Conservation (phyloP, 768 basidiomycete species). For the Panaeolus cyanescens region DNA sequence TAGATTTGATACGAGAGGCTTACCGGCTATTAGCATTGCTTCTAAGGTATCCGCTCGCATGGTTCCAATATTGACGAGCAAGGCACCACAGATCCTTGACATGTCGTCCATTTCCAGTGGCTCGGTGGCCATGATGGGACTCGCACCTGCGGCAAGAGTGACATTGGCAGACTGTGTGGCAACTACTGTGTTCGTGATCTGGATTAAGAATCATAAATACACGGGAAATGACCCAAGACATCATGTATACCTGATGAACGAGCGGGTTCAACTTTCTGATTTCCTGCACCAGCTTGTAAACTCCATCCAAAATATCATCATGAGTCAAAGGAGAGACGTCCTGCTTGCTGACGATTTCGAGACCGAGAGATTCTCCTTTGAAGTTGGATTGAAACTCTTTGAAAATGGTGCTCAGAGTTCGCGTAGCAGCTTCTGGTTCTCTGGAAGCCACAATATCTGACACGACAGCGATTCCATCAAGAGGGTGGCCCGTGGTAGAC, state of each 20-base stretch:
- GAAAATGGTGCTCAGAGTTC: slow-evolving; percentile 43
- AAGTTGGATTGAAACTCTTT: slow-evolving; percentile 39
- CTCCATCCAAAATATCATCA: slow-evolving; percentile 42
- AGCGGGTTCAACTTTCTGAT: slow-evolving; percentile 63
- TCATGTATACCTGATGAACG: slow-evolving; percentile 68
- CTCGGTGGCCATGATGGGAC: slow-evolving; percentile 93
- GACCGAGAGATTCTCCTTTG: slow-evolving; percentile 7
- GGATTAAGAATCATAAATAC: slow-evolving; percentile 4
- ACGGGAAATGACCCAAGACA: neutral
- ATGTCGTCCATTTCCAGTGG: slow-evolving; percentile 84
- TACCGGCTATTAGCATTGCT: slow-evolving; percentile 78
- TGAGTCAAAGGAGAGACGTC: neutral
- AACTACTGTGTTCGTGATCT: slow-evolving; percentile 92
- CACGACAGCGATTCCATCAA: slow-evolving; percentile 88
- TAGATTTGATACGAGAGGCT: neutral
- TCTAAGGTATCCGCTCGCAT: slow-evolving; percentile 56
- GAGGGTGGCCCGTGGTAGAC: slow-evolving; percentile 51
- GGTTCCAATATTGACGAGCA: slow-evolving; percentile 90
- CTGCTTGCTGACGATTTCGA: neutral
- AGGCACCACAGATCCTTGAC: slow-evolving; percentile 58
- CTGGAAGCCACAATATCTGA: slow-evolving; percentile 79
- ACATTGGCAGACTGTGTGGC: slow-evolving; percentile 89
- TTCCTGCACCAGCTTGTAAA: slow-evolving; percentile 48
- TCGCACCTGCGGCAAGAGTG: slow-evolving; percentile 84
- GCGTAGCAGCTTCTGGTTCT: slow-evolving; percentile 55